Conservation (phyloP, 192 early-diverging fungal genomes). For the Neocallimastix lanati region DNA sequence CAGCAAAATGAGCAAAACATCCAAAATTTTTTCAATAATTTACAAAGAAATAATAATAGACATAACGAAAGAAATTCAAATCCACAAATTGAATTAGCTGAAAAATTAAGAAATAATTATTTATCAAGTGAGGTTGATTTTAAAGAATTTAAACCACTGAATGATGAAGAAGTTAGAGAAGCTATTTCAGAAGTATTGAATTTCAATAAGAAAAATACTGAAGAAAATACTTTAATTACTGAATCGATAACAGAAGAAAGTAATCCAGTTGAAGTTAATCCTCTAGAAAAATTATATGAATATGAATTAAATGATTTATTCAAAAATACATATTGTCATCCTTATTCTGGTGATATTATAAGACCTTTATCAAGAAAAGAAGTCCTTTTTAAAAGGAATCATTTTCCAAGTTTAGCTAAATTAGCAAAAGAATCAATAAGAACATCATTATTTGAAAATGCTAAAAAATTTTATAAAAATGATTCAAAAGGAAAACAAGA, state of each 20-base stretch:
- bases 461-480: neutral
- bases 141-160: neutral
- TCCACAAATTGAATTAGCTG: neutral
- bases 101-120: neutral
- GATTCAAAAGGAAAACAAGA: neutral
- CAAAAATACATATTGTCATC: neutral
- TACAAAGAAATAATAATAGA: neutral
- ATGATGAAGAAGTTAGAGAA: neutral
- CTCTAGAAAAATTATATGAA: neutral
- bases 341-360: neutral
- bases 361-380: neutral
- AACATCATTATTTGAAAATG: neutral
- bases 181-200: neutral
- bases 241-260: neutral
- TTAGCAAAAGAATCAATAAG: neutral
- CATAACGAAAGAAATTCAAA: neutral
- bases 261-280: neutral
- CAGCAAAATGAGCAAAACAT: neutral
- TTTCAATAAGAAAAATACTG: neutral
- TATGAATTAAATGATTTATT: neutral
- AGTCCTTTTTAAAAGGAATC: neutral
- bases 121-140: neutral
- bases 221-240: neutral
- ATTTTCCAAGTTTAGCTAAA: neutral
- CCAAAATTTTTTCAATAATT: neutral